A percentile compares a stretch with the other conserved stretches of the same genome.
phyloP scores from a whole-genome alignment of 768 basidiomycete species.

The Leucosporidium creatinivorum region DNA sequence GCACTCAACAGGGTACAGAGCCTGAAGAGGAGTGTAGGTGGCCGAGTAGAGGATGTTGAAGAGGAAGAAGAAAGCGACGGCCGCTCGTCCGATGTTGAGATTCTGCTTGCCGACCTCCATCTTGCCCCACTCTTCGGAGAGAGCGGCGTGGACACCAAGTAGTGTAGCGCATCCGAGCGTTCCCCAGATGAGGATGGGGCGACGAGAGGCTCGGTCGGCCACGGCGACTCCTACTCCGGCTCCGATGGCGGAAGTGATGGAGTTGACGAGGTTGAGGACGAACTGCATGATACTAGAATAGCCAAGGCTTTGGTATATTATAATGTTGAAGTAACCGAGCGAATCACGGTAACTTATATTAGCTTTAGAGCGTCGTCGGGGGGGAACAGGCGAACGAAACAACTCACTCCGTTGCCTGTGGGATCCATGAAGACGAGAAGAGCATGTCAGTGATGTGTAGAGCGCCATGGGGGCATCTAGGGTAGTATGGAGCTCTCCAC shows the following conservation, averaged over 20 bases:
- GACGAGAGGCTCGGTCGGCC: conserved; percentile 40
- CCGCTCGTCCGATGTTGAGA: conserved; percentile 39
- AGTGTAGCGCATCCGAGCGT: conserved; percentile 39
- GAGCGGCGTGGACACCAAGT: not conserved
- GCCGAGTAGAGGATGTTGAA: conserved; percentile 51
- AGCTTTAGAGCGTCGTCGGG: too few relatives aligned
- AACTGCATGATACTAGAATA: conserved; percentile 39
- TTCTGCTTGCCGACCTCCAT: not conserved
- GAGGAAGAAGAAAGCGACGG: conserved; percentile 44
- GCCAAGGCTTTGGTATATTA: conserved; percentile 38
- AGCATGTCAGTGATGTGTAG: too few relatives aligned
- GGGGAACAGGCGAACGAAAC: too few relatives aligned
- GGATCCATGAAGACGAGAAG: too few relatives aligned
- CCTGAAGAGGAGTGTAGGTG: conserved; percentile 57
- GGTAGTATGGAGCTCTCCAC: too few relatives aligned
- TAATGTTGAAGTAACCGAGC: conserved; percentile 1
- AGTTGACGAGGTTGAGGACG: conserved; percentile 42
- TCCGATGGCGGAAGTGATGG: conserved; percentile 40
- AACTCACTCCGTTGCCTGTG: too few relatives aligned
- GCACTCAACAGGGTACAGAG: conserved; percentile 54
- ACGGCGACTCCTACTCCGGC: conserved; percentile 40
- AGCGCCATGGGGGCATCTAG: too few relatives aligned
- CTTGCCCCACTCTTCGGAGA: not conserved
- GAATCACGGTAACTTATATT: too few relatives aligned
- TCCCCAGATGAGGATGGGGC: conserved; percentile 41